phyloP scores from a whole-genome alignment of 2,329 filamentous ascomycete genomes.

The Cordyceps pruinosa region DNA sequence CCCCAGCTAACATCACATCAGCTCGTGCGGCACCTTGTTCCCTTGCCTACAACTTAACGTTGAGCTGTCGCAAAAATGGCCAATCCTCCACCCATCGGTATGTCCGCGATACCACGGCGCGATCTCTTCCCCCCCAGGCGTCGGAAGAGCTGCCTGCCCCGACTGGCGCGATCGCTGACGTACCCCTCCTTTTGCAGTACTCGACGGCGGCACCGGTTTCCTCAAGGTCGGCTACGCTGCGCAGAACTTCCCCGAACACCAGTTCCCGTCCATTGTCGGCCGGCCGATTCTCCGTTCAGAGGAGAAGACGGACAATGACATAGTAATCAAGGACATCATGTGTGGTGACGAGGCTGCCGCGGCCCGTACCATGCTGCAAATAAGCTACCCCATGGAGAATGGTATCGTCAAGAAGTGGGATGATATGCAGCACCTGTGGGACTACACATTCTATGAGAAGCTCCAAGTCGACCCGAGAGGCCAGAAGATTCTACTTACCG shows the following conservation, averaged over 20 bases:
- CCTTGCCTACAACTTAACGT: background rate
- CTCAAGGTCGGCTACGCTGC: slow-evolving; percentile 98
- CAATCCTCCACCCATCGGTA: slow-evolving; percentile 48
- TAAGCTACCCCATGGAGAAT: slow-evolving; percentile 99
- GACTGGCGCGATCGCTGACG: slow-evolving; percentile 19
- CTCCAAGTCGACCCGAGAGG: slow-evolving; percentile 85
- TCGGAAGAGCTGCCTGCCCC: slow-evolving; percentile 14
- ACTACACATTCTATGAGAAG: slow-evolving; percentile 98
- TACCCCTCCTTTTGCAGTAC: slow-evolving; percentile 51
- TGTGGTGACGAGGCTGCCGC: slow-evolving; percentile 97
- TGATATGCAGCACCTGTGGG: slow-evolving; percentile 99
- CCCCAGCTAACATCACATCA: slow-evolving; percentile 4
- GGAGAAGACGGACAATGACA: slow-evolving; percentile 59
- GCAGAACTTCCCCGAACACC: slow-evolving; percentile 98
- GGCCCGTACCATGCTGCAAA: slow-evolving; percentile 93
- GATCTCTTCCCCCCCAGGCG: background rate
- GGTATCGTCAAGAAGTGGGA: slow-evolving; percentile 99
- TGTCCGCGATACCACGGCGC: slow-evolving; percentile 17
- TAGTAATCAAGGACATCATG: slow-evolving; percentile 96
- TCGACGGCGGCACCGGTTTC: slow-evolving; percentile 99
- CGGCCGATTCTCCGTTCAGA: slow-evolving; percentile 95
- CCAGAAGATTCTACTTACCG: slow-evolving; percentile 94
- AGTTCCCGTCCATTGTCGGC: slow-evolving; percentile 97
- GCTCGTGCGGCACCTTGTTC: slow-evolving; percentile 8
- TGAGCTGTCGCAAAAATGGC: slow-evolving; percentile 37